Conservation (phyloP, 208 protist species). For the Leishmania braziliensis region DNA sequence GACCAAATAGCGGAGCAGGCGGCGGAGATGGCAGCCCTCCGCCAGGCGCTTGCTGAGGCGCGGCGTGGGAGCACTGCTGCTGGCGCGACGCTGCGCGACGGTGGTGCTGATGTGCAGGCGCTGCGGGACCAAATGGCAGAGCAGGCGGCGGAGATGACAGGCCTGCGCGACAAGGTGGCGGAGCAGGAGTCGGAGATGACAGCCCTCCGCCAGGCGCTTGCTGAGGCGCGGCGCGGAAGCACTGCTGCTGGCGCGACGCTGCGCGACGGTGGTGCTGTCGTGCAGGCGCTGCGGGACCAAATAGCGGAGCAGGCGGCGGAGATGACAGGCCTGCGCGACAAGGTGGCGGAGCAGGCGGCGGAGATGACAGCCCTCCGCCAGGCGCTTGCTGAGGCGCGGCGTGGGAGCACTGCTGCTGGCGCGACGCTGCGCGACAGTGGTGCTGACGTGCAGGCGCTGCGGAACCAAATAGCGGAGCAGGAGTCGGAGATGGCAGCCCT, state of each 20-base stretch:
- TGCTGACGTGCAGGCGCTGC: no score
- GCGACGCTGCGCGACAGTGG: background rate
- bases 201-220: conserved; percentile 3
- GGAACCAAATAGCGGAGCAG: no score
- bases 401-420: background rate
- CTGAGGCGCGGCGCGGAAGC: background rate
- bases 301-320: no score
- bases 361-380: background rate
- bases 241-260: background rate
- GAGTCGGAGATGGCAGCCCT: no score
- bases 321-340: no score
- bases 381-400: background rate
- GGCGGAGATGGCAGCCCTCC: conserved; percentile 4
- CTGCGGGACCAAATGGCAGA: background rate
- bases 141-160: background rate
- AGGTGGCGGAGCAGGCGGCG: conserved; percentile 4
- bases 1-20: no score
- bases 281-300: background rate
- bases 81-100: background rate
- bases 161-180: conserved; percentile 1
- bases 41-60: background rate
- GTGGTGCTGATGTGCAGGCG: background rate
- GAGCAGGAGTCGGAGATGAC: conserved; percentile 5
- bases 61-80: background rate
- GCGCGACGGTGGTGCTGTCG: background rate